A percentile compares a stretch with the other conserved stretches of the same genome.
These are phyloP conservation scores for Mycena vitilis DNA, from an alignment of 768 basidiomycete genomes.

Conservation along the genomic window DNA sequence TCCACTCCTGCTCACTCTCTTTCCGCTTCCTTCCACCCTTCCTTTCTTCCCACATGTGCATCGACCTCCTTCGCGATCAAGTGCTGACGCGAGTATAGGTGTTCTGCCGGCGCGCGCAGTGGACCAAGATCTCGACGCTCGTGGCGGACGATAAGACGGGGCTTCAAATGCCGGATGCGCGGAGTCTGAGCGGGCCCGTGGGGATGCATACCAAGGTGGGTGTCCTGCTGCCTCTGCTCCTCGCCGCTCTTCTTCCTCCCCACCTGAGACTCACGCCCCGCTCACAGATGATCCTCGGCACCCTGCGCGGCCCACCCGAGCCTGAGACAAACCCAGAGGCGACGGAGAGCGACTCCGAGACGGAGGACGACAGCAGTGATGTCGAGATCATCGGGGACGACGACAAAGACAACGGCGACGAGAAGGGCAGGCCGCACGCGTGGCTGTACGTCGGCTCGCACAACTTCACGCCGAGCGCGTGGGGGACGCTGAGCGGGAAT, in stretches of 20 bases:
- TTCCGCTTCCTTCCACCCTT: no score
- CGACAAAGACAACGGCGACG: conserved; percentile 17
- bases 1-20: no score
- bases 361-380: conserved; percentile 39
- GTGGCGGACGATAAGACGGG: conserved; percentile 56
- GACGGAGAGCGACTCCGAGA: conserved; percentile 43
- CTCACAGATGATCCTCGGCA: conserved; percentile 57
- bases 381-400: conserved; percentile 28
- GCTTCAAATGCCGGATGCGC: conserved; percentile 66
- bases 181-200: conserved; percentile 66
- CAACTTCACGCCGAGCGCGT: conserved; percentile 76
- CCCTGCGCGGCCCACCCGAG: conserved; percentile 24
- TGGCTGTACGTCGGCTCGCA: conserved; percentile 75
- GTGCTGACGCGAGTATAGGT: conserved; percentile 34
- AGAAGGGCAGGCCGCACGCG: conserved; percentile 42
- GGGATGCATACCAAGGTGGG: conserved; percentile 75
- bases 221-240: neutral
- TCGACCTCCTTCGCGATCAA: no score
- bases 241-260: neutral
- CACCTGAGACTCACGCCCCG: no score
- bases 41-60: no score
- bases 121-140: conserved; percentile 43
- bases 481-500: conserved; percentile 66
- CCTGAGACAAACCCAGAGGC: neutral
- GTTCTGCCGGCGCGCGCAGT: conserved; percentile 67